Conservation (phyloP, 495 filamentous ascomycete species). For the Penicillium pancosmium region DNA sequence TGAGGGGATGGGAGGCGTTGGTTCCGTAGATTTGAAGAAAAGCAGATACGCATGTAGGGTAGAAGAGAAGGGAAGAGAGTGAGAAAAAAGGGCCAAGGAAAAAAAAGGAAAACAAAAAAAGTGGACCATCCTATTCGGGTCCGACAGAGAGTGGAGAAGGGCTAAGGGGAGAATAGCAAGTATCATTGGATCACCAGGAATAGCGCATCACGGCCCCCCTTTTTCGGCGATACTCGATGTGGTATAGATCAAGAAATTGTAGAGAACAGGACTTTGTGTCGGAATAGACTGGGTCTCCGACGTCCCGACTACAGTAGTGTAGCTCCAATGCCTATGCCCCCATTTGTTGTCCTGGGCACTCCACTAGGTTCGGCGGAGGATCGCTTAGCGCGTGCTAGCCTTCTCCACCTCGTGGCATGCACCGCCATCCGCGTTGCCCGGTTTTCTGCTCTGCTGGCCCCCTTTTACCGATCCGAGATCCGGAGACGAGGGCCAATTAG, state of each 20-base stretch:
- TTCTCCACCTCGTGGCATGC: slow-evolving; percentile 10
- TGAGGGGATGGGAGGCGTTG: slow-evolving; percentile 1
- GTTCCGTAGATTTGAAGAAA: slow-evolving; percentile 6
- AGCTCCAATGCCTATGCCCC: neutral
- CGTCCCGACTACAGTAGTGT: slow-evolving; percentile 1
- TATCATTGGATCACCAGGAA: slow-evolving; percentile 5
- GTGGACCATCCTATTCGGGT: slow-evolving; percentile 10
- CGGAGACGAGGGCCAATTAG: neutral
- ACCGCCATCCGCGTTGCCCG: slow-evolving; percentile 4
- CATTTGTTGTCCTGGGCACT: slow-evolving; percentile 9
- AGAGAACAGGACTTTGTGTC: slow-evolving; percentile 1
- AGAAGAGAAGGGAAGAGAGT: neutral
- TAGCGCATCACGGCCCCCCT: slow-evolving; percentile 8
- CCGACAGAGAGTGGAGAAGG: slow-evolving; percentile 7
- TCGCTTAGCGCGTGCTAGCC: slow-evolving; percentile 13
- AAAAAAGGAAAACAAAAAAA: slow-evolving; percentile 1
- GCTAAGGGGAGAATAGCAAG: neutral
- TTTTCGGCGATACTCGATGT: slow-evolving; percentile 10
- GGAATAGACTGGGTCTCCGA: slow-evolving; percentile 18
- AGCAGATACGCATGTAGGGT: neutral
- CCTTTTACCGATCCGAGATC: slow-evolving; percentile 11
- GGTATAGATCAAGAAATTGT: slow-evolving; percentile 8
- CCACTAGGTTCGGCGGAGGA: slow-evolving; percentile 10
- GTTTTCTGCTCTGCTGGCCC: neutral
- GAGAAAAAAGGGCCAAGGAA: neutral